Evolutionary conservation across 306 rosid species (phyloP).

Genomic region (Casuarina equisetifolia): DNA sequence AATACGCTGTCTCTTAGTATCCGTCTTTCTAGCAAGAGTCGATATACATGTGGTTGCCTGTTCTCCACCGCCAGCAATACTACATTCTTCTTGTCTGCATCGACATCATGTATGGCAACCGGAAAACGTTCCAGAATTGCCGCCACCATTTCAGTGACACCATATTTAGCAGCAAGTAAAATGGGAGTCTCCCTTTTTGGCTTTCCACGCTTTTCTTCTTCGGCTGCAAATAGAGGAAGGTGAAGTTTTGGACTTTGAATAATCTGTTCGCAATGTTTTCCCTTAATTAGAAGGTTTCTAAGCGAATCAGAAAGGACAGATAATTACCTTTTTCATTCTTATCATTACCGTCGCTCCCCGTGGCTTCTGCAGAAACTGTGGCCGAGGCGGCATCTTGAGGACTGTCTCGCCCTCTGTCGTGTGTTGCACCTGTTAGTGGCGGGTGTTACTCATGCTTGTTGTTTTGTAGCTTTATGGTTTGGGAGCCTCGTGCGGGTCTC

Average conservation of each 20-base stretch:
- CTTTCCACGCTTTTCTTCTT: background rate
- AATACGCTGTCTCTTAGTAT: slow-evolving; percentile 33
- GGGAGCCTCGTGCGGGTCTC: too few species aligned
- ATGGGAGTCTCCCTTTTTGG: slow-evolving; percentile 34
- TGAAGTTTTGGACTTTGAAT: background rate
- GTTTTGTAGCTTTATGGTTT: too few species aligned
- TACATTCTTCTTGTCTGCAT: slow-evolving; percentile 48
- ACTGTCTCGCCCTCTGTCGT: too few species aligned
- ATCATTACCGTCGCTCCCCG: too few species aligned
- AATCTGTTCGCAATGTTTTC: too few species aligned
- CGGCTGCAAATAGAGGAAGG: background rate
- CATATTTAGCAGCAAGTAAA: slow-evolving; percentile 59
- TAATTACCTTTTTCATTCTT: too few species aligned
- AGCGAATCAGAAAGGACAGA: too few species aligned
- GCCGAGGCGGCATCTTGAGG: too few species aligned
- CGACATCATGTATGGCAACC: slow-evolving; percentile 48
- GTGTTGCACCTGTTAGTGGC: too few species aligned
- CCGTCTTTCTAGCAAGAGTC: slow-evolving; percentile 22
- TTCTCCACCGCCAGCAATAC: slow-evolving; percentile 59
- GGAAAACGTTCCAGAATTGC: slow-evolving; percentile 44
- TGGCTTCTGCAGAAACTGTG: too few species aligned
- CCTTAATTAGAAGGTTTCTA: too few species aligned
- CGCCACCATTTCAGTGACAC: slow-evolving; percentile 51
- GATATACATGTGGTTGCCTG: slow-evolving; percentile 53
- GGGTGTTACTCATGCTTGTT: too few species aligned